Percentiles rank a stretch among this genome's conserved stretches.
Evolutionary conservation across 108 stramenopile genomes (phyloP).

Genomic region (Conticribra weissflogii): DNA sequence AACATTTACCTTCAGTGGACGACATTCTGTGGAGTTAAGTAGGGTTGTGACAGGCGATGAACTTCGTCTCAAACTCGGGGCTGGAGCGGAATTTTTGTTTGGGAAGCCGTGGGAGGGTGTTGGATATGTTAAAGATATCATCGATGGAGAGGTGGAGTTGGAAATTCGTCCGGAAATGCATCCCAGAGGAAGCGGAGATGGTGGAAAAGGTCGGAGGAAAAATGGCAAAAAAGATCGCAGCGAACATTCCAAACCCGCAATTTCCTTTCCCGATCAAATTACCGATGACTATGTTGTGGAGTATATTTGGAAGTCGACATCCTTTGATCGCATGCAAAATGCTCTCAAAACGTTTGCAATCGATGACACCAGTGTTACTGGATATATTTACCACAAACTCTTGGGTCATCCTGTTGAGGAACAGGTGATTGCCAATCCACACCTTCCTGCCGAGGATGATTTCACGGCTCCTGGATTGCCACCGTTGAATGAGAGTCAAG

Average conservation of each 20-base stretch:
- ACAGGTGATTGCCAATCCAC: constrained; percentile 80
- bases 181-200: constrained; percentile 36
- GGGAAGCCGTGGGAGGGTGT: constrained; percentile 90
- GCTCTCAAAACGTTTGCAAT: constrained; percentile 98
- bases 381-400: constrained; percentile 97
- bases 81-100: constrained; percentile 77
- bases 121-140: constrained; percentile 89
- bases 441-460: constrained; percentile 63
- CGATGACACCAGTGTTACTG: constrained; percentile 95
- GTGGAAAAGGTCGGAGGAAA: constrained; percentile 13
- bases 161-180: constrained; percentile 66
- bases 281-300: constrained; percentile 93
- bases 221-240: constrained; percentile 28
- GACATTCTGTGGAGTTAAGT: constrained; percentile 71
- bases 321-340: constrained; percentile 98
- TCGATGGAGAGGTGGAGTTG: constrained; percentile 92
- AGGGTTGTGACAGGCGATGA: constrained; percentile 95
- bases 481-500: constrained; percentile 95
- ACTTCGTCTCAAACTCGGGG: constrained; percentile 85
- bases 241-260: constrained; percentile 6
- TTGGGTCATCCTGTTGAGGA: constrained; percentile 97
- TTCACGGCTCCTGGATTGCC: constrained; percentile 94
- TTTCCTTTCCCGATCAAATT: constrained; percentile 84
- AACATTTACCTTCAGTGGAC: constrained; percentile 77
- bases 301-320: constrained; percentile 97